Percentiles rank a stretch among this genome's conserved stretches.
Evolutionary conservation across 306 rosid species (phyloP).

Genomic region (Cyamopsis tetragonoloba): DNA sequence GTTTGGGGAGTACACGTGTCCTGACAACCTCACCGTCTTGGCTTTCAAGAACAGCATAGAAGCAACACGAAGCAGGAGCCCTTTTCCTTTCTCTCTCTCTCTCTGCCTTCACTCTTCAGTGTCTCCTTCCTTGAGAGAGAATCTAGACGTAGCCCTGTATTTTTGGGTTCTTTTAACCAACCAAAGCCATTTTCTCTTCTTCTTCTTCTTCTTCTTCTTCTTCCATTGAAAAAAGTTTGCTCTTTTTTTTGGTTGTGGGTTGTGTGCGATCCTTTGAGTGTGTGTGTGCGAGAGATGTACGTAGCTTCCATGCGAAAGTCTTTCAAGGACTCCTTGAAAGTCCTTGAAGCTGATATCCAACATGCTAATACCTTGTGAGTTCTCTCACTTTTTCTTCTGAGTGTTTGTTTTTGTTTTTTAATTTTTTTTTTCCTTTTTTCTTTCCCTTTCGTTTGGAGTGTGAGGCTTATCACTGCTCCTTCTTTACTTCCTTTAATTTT

Average conservation of each 20-base stretch:
- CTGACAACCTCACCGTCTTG: conserved; percentile 41
- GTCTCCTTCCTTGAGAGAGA: conserved; percentile 10
- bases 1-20: conserved; percentile 56
- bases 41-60: conserved; percentile 64
- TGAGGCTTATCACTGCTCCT: neutral
- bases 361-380: conserved; percentile 95
- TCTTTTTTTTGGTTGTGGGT: neutral
- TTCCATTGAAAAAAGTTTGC: neutral
- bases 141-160: conserved; percentile 6
- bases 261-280: neutral
- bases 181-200: neutral
- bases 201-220: neutral
- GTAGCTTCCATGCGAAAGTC: conserved; percentile 92
- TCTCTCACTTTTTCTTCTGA: neutral
- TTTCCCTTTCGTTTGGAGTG: too few relatives aligned
- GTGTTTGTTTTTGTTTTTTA: neutral
- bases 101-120: neutral
- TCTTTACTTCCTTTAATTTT: neutral
- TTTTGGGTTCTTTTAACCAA: neutral
- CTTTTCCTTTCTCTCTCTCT: neutral
- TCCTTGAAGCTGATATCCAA: conserved; percentile 96
- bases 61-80: conserved; percentile 50
- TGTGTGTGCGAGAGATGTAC: conserved; percentile 59
- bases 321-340: conserved; percentile 92
- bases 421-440: neutral